phyloP scores from a whole-genome alignment of 148 eudicot species.

The Rheum nobile region DNA sequence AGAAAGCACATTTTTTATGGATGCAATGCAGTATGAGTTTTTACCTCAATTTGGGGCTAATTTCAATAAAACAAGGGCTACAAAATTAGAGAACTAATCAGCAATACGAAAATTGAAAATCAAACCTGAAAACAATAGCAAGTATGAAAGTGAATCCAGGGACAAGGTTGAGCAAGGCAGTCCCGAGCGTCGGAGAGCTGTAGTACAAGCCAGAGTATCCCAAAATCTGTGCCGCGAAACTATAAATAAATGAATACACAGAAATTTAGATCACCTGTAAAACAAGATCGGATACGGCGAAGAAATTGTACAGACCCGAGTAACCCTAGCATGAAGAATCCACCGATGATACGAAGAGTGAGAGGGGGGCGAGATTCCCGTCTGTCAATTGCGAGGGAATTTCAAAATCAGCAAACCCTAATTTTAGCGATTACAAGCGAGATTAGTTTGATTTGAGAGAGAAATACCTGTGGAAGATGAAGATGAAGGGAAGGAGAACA shows the following conservation, averaged over 20 bases:
- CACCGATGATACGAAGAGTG: conserved; percentile 32
- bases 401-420: background rate
- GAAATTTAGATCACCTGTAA: background rate
- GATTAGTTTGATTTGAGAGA: background rate
- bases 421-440: background rate
- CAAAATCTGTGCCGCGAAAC: conserved; percentile 46
- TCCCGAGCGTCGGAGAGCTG: conserved; percentile 50
- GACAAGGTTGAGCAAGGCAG: conserved; percentile 64
- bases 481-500: conserved; percentile 48
- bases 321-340: conserved; percentile 59
- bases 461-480: conserved; percentile 50
- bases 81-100: background rate
- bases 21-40: background rate
- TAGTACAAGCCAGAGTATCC: conserved; percentile 50
- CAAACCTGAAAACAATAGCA: conserved; percentile 56
- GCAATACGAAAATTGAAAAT: background rate
- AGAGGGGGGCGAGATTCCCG: conserved; percentile 36
- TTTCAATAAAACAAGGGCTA: too few species aligned
- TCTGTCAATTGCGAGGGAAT: conserved; percentile 23
- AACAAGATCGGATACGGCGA: background rate
- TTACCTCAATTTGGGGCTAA: background rate
- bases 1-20: too few species aligned
- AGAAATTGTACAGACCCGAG: conserved; percentile 34
- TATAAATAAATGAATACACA: conserved; percentile 7
- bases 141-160: conserved; percentile 76